Percentiles rank a stretch among this genome's conserved stretches.
phyloP scores from a whole-genome alignment of 257 asterid species.

The Echium plantagineum region DNA sequence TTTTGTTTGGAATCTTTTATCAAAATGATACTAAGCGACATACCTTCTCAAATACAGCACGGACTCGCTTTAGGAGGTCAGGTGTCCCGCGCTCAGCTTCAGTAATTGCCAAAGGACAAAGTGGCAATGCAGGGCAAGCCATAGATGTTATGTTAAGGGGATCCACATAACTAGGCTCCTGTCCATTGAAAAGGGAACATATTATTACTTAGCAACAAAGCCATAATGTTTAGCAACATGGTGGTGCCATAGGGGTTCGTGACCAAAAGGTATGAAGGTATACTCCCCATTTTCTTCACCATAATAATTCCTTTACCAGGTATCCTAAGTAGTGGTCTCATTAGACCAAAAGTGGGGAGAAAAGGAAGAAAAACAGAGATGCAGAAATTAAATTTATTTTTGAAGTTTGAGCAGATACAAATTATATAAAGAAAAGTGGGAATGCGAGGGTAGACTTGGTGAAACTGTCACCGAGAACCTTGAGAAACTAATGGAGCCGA shows the following conservation, averaged over 20 bases:
- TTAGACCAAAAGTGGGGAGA: not conserved
- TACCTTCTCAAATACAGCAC: constrained; percentile 83
- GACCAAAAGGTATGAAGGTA: not conserved
- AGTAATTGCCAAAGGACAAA: constrained; percentile 84
- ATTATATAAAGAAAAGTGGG: not conserved
- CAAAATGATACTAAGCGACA: not conserved
- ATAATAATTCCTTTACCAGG: too few species aligned
- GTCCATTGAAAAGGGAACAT: constrained; percentile 5
- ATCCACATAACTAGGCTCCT: constrained; percentile 91
- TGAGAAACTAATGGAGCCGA: too few species aligned
- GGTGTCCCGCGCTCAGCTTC: constrained; percentile 99
- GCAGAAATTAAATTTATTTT: too few species aligned
- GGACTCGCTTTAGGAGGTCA: constrained; percentile 75
- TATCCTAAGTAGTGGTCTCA: too few species aligned
- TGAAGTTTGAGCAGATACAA: not conserved
- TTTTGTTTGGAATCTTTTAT: too few species aligned
- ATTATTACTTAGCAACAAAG: not conserved
- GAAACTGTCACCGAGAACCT: too few species aligned
- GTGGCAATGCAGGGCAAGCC: constrained; percentile 99
- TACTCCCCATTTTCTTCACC: too few species aligned
- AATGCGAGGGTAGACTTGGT: too few species aligned
- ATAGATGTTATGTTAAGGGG: constrained; percentile 89
- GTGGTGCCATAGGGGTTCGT: too few species aligned
- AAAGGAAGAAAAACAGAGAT: too few species aligned
- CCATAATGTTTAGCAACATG: too few species aligned